Conservation (phyloP, 2,329 filamentous ascomycete species). For the Colletotrichum gloeosporioides region DNA sequence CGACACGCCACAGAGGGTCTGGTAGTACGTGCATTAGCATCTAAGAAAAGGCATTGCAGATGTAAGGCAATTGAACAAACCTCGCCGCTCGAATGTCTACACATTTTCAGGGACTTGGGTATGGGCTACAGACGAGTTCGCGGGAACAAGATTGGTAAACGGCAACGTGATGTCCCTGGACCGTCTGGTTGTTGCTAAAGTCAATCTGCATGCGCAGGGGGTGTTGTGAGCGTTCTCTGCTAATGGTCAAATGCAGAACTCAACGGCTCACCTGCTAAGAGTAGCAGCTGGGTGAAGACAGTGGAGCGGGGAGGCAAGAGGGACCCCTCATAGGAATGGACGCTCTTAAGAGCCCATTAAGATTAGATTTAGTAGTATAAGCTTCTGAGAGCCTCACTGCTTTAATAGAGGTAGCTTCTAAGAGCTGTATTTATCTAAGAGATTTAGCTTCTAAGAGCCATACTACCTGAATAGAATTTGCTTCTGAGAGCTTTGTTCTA, state of each 20-base stretch:
- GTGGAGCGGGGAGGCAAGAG: background rate
- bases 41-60: accelerated
- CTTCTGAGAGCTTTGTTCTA: background rate
- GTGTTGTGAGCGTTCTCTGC: background rate
- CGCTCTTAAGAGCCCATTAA: background rate
- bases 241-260: background rate
- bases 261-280: background rate
- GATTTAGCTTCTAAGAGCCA: background rate
- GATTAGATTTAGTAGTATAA: background rate
- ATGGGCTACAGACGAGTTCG: background rate
- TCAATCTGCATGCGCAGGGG: background rate
- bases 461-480: background rate
- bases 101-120: background rate
- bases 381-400: background rate
- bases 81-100: background rate
- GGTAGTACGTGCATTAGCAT: background rate
- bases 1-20: background rate
- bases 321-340: background rate
- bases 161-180: background rate
- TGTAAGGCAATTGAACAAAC: background rate
- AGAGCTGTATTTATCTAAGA: background rate
- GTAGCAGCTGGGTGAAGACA: background rate
- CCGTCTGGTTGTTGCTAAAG: background rate
- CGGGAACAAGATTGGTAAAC: background rate
- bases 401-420: background rate